A percentile compares a stretch with the other conserved stretches of the same genome.
Evolutionary conservation across 768 basidiomycete species (phyloP).

Genomic region (Mycena floridula): DNA sequence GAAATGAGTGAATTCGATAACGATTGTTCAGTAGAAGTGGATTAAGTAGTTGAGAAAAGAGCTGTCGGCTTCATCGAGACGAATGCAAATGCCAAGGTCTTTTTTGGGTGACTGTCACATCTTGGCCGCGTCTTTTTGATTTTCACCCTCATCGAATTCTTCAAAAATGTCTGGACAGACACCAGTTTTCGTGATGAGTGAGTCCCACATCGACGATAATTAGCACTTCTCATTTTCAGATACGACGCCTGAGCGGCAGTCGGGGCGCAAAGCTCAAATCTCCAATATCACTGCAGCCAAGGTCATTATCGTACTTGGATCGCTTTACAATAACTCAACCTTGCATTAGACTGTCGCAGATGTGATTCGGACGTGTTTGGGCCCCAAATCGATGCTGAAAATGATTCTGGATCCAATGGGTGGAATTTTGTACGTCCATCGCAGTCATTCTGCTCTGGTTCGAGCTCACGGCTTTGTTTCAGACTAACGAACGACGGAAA

Average conservation of each 20-base stretch:
- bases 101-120: too few relatives aligned
- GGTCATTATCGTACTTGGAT: conserved; percentile 36
- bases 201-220: conserved; percentile 13
- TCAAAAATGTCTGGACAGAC: conserved; percentile 52
- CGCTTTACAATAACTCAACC: conserved; percentile 2
- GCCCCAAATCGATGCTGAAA: conserved; percentile 97
- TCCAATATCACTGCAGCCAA: conserved; percentile 98
- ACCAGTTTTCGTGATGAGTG: conserved; percentile 83
- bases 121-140: too few relatives aligned
- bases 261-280: conserved; percentile 91
- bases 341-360: conserved; percentile 83
- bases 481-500: conserved; percentile 99
- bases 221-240: conserved; percentile 39
- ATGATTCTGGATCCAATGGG: conserved; percentile 99
- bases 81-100: too few relatives aligned
- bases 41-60: too few relatives aligned
- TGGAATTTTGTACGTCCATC: conserved; percentile 75
- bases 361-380: conserved; percentile 95
- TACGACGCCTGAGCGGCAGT: conserved; percentile 89
- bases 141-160: too few relatives aligned
- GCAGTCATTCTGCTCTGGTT: neutral
- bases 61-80: too few relatives aligned
- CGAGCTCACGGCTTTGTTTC: conserved; percentile 5
- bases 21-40: too few relatives aligned
- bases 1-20: too few relatives aligned